phyloP scores from a whole-genome alignment of 2,329 filamentous ascomycete genomes.

The Microascus cirrosus region DNA sequence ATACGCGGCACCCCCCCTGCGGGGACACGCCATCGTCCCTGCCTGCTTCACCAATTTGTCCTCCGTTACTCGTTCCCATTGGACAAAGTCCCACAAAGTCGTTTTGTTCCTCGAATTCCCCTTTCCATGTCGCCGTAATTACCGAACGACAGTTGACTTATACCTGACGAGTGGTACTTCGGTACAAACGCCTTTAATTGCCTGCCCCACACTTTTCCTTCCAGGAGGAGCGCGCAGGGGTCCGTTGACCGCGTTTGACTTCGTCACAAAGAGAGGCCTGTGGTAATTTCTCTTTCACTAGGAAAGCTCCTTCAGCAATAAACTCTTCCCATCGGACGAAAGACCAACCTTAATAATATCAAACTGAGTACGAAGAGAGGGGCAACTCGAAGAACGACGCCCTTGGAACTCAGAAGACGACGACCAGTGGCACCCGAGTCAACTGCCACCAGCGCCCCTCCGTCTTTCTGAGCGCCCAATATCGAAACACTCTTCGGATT shows the following conservation, averaged over 20 bases:
- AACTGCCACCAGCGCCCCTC: background rate
- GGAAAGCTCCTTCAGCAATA: background rate
- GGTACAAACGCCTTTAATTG: background rate
- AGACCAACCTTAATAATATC: background rate
- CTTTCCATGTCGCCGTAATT: background rate
- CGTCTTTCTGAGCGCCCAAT: background rate
- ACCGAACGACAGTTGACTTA: background rate
- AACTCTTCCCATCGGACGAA: background rate
- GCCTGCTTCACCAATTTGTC: background rate
- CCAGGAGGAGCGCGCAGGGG: constrained; percentile 5
- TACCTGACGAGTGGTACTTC: background rate
- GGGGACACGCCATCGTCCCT: background rate
- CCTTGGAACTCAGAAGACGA: background rate
- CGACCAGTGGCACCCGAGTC: background rate
- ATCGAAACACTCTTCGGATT: background rate
- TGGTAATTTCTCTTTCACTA: background rate
- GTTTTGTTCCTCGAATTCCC: background rate
- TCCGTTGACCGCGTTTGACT: background rate
- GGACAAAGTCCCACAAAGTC: background rate
- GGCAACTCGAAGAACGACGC: background rate
- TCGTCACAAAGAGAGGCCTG: background rate
- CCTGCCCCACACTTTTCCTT: background rate
- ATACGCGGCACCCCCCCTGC: background rate
- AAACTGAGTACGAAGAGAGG: background rate
- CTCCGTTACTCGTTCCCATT: background rate